Conservation (phyloP, 2,329 filamentous ascomycete genomes). For the Exophiala lecanii-corni region DNA sequence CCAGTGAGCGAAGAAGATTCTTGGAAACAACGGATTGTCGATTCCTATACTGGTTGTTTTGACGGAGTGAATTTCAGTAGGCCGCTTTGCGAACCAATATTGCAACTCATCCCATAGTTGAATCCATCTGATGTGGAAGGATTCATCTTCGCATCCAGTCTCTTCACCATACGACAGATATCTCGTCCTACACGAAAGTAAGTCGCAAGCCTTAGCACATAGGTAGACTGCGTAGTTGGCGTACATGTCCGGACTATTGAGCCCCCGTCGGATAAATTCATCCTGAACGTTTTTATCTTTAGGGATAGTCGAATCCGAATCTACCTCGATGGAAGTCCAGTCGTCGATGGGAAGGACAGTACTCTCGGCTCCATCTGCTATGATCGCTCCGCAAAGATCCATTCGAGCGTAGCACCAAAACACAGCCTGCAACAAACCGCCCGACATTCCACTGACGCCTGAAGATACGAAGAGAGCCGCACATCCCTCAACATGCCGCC, state of each 20-base stretch:
- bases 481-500: constrained; percentile 53
- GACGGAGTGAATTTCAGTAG: constrained; percentile 45
- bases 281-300: constrained; percentile 11
- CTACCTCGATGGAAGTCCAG: constrained; percentile 41
- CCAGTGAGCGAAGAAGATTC: constrained; percentile 51
- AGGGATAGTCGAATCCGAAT: constrained; percentile 27
- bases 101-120: constrained; percentile 49
- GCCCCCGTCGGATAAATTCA: constrained; percentile 33
- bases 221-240: constrained; percentile 59
- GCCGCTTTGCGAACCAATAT: constrained; percentile 45
- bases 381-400: constrained; percentile 54
- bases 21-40: constrained; percentile 46
- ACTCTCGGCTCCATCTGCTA: constrained; percentile 47
- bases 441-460: constrained; percentile 48
- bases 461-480: constrained; percentile 50
- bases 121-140: constrained; percentile 44
- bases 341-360: constrained; percentile 47
- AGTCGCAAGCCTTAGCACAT: constrained; percentile 48
- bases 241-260: constrained; percentile 48
- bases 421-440: constrained; percentile 49
- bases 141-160: constrained; percentile 40
- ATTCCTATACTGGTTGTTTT: constrained; percentile 27
- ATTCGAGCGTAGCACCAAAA: constrained; percentile 58
- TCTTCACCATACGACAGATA: constrained; percentile 45
- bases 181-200: constrained; percentile 47